Conservation (phyloP, 345 rosid genomes). For the Cardamine occulta region DNA sequence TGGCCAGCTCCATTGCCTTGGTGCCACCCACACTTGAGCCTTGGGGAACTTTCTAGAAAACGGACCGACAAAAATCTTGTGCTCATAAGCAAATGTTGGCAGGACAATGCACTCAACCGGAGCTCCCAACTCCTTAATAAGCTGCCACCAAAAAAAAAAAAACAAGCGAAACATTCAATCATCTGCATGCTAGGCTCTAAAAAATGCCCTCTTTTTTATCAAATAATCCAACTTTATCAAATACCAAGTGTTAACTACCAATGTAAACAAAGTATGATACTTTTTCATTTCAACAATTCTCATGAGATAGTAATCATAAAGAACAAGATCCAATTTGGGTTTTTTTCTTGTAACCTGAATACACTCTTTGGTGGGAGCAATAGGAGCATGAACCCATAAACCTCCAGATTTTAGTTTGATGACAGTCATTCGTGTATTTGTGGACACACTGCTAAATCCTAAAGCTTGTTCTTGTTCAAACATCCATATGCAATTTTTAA, state of each 20-base stretch:
- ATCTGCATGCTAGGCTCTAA: background rate
- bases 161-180: constrained; percentile 5
- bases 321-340: background rate
- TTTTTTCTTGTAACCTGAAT: constrained; percentile 56
- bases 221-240: background rate
- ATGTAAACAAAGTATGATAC: constrained; percentile 15
- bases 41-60: constrained; percentile 91
- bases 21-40: constrained; percentile 96
- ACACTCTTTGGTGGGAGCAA: constrained; percentile 98
- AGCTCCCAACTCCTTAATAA: constrained; percentile 82
- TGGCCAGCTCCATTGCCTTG: constrained; percentile 99
- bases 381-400: constrained; percentile 98
- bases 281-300: constrained; percentile 4
- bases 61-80: constrained; percentile 93
- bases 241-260: background rate
- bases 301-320: background rate
- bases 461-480: constrained; percentile 98
- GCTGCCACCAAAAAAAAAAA: constrained; percentile 48
- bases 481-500: constrained; percentile 88
- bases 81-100: constrained; percentile 96
- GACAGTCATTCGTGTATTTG: constrained; percentile 92
- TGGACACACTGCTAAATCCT: constrained; percentile 97
- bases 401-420: constrained; percentile 97
- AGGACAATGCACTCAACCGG: constrained; percentile 86
- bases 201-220: background rate